These are phyloP conservation scores for Pseudocercospora fijiensis DNA, from an alignment of 2,329 filamentous ascomycete genomes.

Conservation along the genomic window DNA sequence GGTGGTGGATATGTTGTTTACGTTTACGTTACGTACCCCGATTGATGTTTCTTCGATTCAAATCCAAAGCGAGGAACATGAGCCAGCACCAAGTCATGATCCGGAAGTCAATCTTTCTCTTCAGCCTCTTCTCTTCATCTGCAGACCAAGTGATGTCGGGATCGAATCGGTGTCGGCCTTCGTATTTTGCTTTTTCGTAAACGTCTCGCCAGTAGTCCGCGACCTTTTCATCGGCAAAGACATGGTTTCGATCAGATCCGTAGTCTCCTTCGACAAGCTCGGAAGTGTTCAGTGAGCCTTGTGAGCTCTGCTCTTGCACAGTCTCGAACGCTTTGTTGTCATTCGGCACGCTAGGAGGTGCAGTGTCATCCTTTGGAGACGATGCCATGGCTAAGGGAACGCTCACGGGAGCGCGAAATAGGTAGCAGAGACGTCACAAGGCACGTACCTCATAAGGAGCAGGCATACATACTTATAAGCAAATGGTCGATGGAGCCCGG, in stretches of 20 bases:
- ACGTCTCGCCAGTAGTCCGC: constrained; percentile 55
- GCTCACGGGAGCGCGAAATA: neutral
- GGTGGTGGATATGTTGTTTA: too few relatives aligned
- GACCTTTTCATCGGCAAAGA: constrained; percentile 53
- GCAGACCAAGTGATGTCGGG: constrained; percentile 48
- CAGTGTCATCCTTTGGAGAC: constrained; percentile 2
- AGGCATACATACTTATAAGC: constrained; percentile 8
- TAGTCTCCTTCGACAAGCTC: constrained; percentile 24
- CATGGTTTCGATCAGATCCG: constrained; percentile 23
- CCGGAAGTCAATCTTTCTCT: constrained; percentile 27
- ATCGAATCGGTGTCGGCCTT: constrained; percentile 52
- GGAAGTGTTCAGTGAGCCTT: constrained; percentile 17
- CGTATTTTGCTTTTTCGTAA: constrained; percentile 56
- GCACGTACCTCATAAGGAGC: neutral
- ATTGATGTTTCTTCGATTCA: constrained; percentile 35
- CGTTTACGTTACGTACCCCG: constrained; percentile 15
- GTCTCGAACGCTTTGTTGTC: constrained; percentile 12
- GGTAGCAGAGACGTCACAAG: neutral
- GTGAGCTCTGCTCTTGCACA: constrained; percentile 2
- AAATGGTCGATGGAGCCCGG: neutral
- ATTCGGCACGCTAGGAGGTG: neutral
- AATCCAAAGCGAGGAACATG: constrained; percentile 32
- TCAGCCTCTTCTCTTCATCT: constrained; percentile 45
- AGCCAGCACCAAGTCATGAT: constrained; percentile 33
- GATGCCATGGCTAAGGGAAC: constrained; percentile 14